A percentile compares a stretch with the other conserved stretches of the same genome.
Conservation (phyloP, 2,329 filamentous ascomycete species). For the Decorospora gaudefroyi region DNA sequence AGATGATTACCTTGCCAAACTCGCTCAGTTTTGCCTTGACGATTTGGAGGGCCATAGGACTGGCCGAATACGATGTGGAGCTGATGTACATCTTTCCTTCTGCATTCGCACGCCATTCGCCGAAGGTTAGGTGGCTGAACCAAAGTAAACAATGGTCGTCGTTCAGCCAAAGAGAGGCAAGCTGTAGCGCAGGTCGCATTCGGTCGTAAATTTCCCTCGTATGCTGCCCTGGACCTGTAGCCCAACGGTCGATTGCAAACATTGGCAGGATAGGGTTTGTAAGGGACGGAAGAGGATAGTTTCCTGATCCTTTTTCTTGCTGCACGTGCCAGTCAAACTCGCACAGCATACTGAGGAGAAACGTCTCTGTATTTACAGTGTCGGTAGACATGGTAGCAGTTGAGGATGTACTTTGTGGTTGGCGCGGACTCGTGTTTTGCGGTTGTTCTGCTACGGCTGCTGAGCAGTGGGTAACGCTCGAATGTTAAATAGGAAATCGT, state of each 20-base stretch:
- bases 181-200: conserved; percentile 18
- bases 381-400: neutral
- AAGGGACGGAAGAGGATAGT: conserved; percentile 2
- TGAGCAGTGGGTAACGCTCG: too few species aligned
- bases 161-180: conserved; percentile 20
- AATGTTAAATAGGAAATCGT: too few species aligned
- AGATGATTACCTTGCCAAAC: conserved; percentile 13
- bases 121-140: conserved; percentile 26
- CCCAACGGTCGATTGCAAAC: conserved; percentile 25
- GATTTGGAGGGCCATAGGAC: neutral
- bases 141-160: conserved; percentile 24
- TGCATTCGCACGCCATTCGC: conserved; percentile 3
- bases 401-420: too few species aligned
- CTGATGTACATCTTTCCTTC: conserved; percentile 10
- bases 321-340: neutral
- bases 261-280: conserved; percentile 22
- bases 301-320: neutral
- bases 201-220: conserved; percentile 1
- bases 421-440: neutral
- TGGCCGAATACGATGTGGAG: conserved; percentile 1
- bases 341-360: neutral
- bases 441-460: too few species aligned
- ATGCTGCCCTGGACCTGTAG: conserved; percentile 18
- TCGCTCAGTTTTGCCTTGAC: conserved; percentile 14
- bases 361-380: neutral